These are phyloP conservation scores for Cordyceps militaris DNA, from an alignment of 2,329 filamentous ascomycete genomes.

Conservation along the genomic window DNA sequence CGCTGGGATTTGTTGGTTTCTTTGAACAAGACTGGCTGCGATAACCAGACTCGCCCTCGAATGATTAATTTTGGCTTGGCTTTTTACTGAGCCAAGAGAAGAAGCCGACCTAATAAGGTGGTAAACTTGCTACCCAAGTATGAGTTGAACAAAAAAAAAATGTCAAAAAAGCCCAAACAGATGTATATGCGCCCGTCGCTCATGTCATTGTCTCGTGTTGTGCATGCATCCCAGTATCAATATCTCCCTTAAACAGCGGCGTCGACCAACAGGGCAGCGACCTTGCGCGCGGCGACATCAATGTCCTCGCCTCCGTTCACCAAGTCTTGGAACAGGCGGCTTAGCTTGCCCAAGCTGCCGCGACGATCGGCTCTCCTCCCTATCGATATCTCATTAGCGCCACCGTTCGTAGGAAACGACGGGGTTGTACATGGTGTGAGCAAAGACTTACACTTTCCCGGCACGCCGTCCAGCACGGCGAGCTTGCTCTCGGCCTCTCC, in stretches of 20 bases:
- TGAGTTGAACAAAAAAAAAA: constrained; percentile 3
- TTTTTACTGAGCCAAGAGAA: neutral
- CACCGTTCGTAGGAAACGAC: neutral
- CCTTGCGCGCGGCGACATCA: constrained; percentile 48
- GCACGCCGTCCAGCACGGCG: constrained; percentile 47
- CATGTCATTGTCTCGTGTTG: constrained; percentile 6
- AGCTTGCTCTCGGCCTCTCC: constrained; percentile 60
- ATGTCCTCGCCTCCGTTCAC: constrained; percentile 49
- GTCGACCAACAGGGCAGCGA: constrained; percentile 50
- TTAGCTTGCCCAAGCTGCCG: constrained; percentile 49
- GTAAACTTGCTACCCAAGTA: neutral
- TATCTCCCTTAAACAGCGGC: neutral
- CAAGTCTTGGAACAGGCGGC: constrained; percentile 53
- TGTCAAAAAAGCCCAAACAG: constrained; percentile 17
- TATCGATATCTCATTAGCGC: constrained; percentile 25
- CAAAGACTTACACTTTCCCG: constrained; percentile 53
- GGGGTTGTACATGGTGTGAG: neutral
- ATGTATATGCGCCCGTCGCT: constrained; percentile 8
- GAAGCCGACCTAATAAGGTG: neutral
- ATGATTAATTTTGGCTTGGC: neutral
- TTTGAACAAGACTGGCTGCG: neutral
- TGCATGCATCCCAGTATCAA: constrained; percentile 4
- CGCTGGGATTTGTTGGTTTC: neutral
- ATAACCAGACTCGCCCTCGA: neutral
- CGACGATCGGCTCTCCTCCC: constrained; percentile 54